Evolutionary conservation across 345 rosid genomes (phyloP), one percentile per base, ranked within the genome.

Genomic region (Citrus glauca): DNA sequence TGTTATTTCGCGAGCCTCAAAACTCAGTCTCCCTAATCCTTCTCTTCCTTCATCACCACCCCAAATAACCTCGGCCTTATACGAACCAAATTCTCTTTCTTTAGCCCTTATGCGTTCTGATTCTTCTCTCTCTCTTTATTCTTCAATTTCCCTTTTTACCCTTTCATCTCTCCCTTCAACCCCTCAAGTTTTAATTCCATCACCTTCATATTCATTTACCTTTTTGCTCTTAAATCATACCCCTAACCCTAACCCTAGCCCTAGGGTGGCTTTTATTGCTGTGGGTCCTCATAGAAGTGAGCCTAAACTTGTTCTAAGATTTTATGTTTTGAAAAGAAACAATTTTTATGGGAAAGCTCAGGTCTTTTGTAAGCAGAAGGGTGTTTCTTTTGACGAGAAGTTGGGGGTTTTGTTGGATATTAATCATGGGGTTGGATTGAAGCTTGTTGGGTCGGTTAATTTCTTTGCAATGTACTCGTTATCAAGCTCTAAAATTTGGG

Each of bases 401-500:
- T 74, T 80, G 62, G 95, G 97, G 63, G 93, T 87, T 84, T 77
- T 89, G 71, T 57, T 94, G 82, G 84, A 89, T 81, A 48, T 79
- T 32, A 82, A 82, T 67, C 93, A 91, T 59, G 97, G 94, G 77
- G 85, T 88, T 73, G 86, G 91, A 20, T 66, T 89, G 61, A 90
- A 80, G 88, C 76, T 92, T 80, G 80, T 74, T 84, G 97, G 94
- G 71, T 92, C 98, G 60, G 81, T 86, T 69, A 94, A 94, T 85
- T 92, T 82, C 75, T 94, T 94, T 65, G 86, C 82, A 24, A 70
- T 94, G 85, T 81, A 91, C 80, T 92, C 90, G 28, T 81, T 89
- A 79, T 88, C 92, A 2, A 85, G 85, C 79, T 84, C 87, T 27
- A 94, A 86, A 80, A 79, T 92, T 71, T 79, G 87, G 77, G 86